These are phyloP conservation scores for Penicillium waksmanii DNA, from an alignment of 495 filamentous ascomycete species.

Conservation along the genomic window DNA sequence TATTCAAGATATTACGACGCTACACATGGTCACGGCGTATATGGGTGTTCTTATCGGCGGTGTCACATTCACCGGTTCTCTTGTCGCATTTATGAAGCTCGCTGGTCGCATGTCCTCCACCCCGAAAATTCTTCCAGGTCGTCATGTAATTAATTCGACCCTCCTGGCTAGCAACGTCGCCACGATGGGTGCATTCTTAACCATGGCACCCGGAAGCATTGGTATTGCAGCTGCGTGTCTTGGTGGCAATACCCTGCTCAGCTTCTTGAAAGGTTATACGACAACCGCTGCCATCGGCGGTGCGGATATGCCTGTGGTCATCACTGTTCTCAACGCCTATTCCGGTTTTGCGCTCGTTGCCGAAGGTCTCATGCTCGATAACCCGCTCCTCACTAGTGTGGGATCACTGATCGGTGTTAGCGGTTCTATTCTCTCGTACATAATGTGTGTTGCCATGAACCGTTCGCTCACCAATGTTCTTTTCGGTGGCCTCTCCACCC, in stretches of 20 bases:
- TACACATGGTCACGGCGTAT: constrained; percentile 80
- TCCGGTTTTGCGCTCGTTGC: constrained; percentile 83
- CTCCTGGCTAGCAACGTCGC: constrained; percentile 72
- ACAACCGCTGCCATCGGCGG: constrained; percentile 82
- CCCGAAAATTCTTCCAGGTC: constrained; percentile 66
- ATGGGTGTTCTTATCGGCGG: constrained; percentile 79
- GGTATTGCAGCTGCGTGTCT: constrained; percentile 73
- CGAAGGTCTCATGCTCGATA: constrained; percentile 86
- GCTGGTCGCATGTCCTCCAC: constrained; percentile 75
- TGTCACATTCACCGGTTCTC: constrained; percentile 81
- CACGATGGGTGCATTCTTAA: constrained; percentile 78
- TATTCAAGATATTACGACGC: constrained; percentile 63
- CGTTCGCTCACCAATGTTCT: constrained; percentile 78
- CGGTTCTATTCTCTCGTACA: constrained; percentile 81
- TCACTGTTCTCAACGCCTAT: constrained; percentile 84
- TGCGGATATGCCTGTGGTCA: constrained; percentile 87
- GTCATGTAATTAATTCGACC: constrained; percentile 70
- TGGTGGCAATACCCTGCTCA: constrained; percentile 70
- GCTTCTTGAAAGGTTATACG: constrained; percentile 80
- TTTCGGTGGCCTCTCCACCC: constrained; percentile 73
- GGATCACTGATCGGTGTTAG: constrained; percentile 81
- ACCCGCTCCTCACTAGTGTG: constrained; percentile 75
- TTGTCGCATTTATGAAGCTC: constrained; percentile 81
- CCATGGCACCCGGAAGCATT: constrained; percentile 73
- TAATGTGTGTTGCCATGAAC: constrained; percentile 85